Evolutionary conservation across 768 basidiomycete species (phyloP).

Genomic region (Russula foetens): DNA sequence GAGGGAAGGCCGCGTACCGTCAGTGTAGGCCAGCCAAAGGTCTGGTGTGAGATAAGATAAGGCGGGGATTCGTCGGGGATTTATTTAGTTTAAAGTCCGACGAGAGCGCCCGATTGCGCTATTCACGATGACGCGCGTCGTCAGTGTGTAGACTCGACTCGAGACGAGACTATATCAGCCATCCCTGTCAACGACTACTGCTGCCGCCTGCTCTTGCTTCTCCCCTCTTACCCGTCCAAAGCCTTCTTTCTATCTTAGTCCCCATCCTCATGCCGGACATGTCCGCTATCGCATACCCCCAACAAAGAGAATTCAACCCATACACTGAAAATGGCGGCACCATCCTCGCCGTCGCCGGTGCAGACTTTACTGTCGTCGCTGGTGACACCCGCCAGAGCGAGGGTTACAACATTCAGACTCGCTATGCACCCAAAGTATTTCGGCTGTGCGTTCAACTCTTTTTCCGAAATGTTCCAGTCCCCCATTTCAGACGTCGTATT

Average conservation of each 20-base stretch:
- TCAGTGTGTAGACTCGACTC: background rate
- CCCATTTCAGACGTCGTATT: background rate
- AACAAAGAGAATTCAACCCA: conserved; percentile 70
- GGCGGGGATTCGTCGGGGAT: conserved; percentile 9
- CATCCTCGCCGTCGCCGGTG: conserved; percentile 91
- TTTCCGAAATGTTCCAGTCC: background rate
- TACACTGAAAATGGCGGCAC: conserved; percentile 94
- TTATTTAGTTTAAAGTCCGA: conserved; percentile 1
- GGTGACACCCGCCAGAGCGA: conserved; percentile 96
- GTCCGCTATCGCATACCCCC: conserved; percentile 25
- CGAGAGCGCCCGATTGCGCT: background rate
- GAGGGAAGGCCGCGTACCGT: too few species aligned
- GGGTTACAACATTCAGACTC: conserved; percentile 96
- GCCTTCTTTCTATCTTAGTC: background rate
- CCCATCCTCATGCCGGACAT: conserved; percentile 15
- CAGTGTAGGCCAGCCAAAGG: too few species aligned
- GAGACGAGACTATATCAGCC: conserved; percentile 4
- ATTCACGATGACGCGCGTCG: conserved; percentile 15
- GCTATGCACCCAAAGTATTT: conserved; percentile 95
- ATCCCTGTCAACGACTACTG: background rate
- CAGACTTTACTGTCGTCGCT: conserved; percentile 89
- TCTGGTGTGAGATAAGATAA: conserved; percentile 5
- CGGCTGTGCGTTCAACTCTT: conserved; percentile 67
- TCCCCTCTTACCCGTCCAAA: background rate
- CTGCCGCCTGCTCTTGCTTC: background rate